phyloP scores from a whole-genome alignment of 2,329 filamentous ascomycete genomes.

The Beauveria sp. region DNA sequence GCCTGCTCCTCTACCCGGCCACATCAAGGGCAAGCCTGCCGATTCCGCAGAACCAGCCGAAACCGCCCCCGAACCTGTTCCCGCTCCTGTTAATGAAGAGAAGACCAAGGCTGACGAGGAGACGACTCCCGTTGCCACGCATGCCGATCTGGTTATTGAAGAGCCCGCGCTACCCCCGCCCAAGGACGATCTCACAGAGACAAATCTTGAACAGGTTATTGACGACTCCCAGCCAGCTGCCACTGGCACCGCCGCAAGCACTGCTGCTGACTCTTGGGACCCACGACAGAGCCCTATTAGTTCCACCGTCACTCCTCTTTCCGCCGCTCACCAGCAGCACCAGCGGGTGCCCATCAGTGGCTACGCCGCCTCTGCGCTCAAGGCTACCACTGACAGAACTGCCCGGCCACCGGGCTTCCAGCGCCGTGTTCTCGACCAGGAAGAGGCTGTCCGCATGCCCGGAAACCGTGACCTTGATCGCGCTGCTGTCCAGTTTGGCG shows the following conservation, averaged over 20 bases:
- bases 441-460: conserved; percentile 97
- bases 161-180: conserved; percentile 57
- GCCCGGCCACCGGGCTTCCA: conserved; percentile 72
- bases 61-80: conserved; percentile 27
- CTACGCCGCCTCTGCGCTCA: conserved; percentile 73
- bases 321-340: conserved; percentile 55
- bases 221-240: conserved; percentile 71
- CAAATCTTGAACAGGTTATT: conserved; percentile 84
- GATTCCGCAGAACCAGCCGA: conserved; percentile 17
- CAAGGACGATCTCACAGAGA: conserved; percentile 79
- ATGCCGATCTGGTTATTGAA: conserved; percentile 34
- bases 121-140: conserved; percentile 26
- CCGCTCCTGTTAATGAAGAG: conserved; percentile 22
- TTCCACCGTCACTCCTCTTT: conserved; percentile 59
- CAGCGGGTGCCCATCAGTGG: conserved; percentile 56
- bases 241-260: conserved; percentile 82
- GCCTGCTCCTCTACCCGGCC: conserved; percentile 43
- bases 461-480: conserved; percentile 92
- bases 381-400: conserved; percentile 59
- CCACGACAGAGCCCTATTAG: conserved; percentile 52
- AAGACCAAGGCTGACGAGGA: conserved; percentile 27
- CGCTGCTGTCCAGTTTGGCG: conserved; percentile 90
- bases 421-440: conserved; percentile 83
- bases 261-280: conserved; percentile 79
- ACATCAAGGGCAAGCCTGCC: conserved; percentile 36